Percentiles rank a stretch among this genome's conserved stretches.
Evolutionary conservation across 2,329 filamentous ascomycete genomes (phyloP).

Genomic region (Penicillium sp.): DNA sequence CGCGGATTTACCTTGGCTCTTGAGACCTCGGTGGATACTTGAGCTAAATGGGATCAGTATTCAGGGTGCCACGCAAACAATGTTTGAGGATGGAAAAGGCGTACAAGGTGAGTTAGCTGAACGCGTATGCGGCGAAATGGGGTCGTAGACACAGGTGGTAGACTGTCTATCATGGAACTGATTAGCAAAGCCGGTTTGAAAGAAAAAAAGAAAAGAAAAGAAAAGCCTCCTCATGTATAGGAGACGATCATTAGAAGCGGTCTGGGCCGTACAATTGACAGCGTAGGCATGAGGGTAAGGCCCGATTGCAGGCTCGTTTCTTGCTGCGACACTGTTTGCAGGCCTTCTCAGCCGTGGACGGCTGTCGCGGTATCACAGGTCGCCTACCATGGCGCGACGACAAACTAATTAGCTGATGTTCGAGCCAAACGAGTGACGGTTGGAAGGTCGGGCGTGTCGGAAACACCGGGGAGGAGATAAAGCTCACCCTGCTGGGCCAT

Average conservation of each 20-base stretch:
- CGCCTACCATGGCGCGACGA: neutral
- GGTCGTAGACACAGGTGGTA: neutral
- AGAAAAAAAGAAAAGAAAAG: neutral
- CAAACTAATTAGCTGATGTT: neutral
- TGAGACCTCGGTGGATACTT: neutral
- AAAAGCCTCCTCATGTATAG: neutral
- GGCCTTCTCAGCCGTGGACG: neutral
- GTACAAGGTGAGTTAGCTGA: neutral
- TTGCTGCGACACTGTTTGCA: neutral
- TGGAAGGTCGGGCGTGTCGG: neutral
- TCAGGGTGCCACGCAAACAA: neutral
- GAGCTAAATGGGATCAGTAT: neutral
- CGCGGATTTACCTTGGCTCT: neutral
- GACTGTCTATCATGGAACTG: neutral
- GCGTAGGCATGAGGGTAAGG: neutral
- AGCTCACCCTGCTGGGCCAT: neutral
- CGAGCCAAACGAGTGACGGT: neutral
- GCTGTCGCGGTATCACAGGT: neutral
- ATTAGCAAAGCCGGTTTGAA: neutral
- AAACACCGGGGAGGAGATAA: neutral
- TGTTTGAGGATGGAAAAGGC: neutral
- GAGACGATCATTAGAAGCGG: neutral
- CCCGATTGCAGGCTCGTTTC: conserved; percentile 1
- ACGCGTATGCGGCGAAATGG: neutral
- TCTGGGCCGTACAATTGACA: neutral